Base-by-base conservation (phyloP, 805 yeast genomes). In the Candida caryicola region DNA sequence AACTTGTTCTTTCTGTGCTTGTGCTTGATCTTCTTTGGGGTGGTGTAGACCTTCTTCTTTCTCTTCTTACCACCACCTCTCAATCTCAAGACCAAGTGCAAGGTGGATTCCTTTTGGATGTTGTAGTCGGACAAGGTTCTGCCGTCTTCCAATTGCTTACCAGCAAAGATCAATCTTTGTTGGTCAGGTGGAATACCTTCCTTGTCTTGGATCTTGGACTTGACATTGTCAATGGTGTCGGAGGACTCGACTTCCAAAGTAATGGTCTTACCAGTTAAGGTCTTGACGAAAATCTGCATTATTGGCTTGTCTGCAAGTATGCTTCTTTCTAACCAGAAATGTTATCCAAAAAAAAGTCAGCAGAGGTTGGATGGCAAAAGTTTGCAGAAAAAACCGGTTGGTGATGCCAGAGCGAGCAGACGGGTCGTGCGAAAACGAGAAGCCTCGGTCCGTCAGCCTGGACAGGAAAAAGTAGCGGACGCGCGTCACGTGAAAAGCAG, bases 11-110 rank as follows among this genome's bases (percentile, higher is more conserved):
- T 93, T 87, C 86, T 93, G 85, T 88, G 96, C 85, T 89, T 90
- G 95, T 93, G 98, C 79, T 77, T 87, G 79, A 93, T 87, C 85
- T 90, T 95, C 90, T 93, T 93, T 81, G 99, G 99, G 70, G 98
- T 91, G 79, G 98, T 91, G 91, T 91, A 93, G 71, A 89, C 97
- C 95, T 91, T 91, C 96, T 93, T 93, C 93, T 93, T 93, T 84
- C 96, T 91, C 93, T 93, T 93, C 87, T 90, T 93, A 81, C 96
- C 96, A 71, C 74, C 74, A 79, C 98, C 98, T 79, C 97, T 87
- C 71, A 91, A 85, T 81, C 97, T 89, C 55, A 91, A 77, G 53
- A 91, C 98, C 76, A 91, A 82, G 73, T 91, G 96, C 44, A 91
- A 74, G 54, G 99, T 91, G 50, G 99, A 91, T 81, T 91, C 99